Base-by-base conservation (phyloP, 2,329 filamentous ascomycete genomes). In the Pseudogymnoascus sp. region DNA sequence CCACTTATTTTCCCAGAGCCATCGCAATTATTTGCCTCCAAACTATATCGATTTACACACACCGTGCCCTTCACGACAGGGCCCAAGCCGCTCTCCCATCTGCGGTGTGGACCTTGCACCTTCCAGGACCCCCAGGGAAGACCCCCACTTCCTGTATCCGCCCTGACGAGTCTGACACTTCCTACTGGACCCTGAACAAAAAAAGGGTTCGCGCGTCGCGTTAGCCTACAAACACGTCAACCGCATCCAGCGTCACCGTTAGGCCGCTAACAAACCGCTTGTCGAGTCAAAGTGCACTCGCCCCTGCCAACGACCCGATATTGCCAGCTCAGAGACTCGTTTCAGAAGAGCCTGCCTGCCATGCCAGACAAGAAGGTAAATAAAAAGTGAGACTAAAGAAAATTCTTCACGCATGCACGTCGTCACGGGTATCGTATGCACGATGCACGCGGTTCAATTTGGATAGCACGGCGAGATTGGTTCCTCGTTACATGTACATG, bases 191-290 rank as follows among this genome's bases (percentile, higher is more conserved):
- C 43, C 43, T 30, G 43, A n/a, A n/a, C n/a, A n/a, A 47, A 30
- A 50, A 43, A 50, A 50, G 43, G 43, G 43, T 50, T 50, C 43
- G 43, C 43, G 43, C 43, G 43, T 50, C 43, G 43, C 43, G 43
- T 50, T 50, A 50, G 43, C 43, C 25, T 30, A 30, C 25, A n/a
- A 50, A 50, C 43, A 50, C 43, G 25, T 50, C 43, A 50, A 50
- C 43, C 25, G 25, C 25, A 50, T 50, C 43, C 43, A 50, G 25
- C 43, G 43, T 50, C 43, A 50, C 25, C 43, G n/a, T 50, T 18
- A 50, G 43, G 43, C 43, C 43, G 43, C 43, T 50, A 50, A 30
- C 7, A 4, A 18, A 30, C 14, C 43, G 43, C 14, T n/a, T n/a
- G 6, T 50, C 14, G 43, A 43, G 20, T 43, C 12, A n/a, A 20